Conservation (phyloP, 768 basidiomycete species). For the Stropharia rugosoannulata region DNA sequence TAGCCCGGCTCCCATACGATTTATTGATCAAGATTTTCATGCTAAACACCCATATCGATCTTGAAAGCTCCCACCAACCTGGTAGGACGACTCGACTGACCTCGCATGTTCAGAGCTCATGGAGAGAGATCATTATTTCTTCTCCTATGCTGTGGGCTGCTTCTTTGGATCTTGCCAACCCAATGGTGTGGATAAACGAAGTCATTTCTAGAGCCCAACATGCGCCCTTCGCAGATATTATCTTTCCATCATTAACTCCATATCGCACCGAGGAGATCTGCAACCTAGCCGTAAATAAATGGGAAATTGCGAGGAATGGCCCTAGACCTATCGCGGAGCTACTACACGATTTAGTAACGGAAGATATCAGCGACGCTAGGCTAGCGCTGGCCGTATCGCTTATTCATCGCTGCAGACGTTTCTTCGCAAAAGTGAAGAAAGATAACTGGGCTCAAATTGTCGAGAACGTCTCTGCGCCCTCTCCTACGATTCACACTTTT, state of each 20-base stretch:
- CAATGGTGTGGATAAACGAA: background rate
- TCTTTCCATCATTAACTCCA: conserved; percentile 1
- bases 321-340: background rate
- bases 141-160: conserved; percentile 4
- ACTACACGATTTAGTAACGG: background rate
- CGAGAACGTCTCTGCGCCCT: background rate
- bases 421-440: background rate
- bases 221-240: background rate
- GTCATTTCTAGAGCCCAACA: background rate
- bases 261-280: background rate
- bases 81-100: background rate
- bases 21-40: conserved; percentile 8
- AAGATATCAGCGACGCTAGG: background rate
- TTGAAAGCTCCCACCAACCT: background rate
- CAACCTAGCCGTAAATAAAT: background rate
- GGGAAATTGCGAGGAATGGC: background rate
- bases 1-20: conserved; percentile 10
- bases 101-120: conserved; percentile 2
- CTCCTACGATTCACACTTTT: background rate
- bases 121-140: conserved; percentile 1
- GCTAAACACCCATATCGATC: conserved; percentile 5
- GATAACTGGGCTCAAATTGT: background rate
- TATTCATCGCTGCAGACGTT: background rate
- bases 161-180: conserved; percentile 1
- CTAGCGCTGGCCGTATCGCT: background rate